A percentile compares a stretch with the other conserved stretches of the same genome.
Evolutionary conservation across 129 eudicot genomes (phyloP).

Genomic region (Flaveria brownii): DNA sequence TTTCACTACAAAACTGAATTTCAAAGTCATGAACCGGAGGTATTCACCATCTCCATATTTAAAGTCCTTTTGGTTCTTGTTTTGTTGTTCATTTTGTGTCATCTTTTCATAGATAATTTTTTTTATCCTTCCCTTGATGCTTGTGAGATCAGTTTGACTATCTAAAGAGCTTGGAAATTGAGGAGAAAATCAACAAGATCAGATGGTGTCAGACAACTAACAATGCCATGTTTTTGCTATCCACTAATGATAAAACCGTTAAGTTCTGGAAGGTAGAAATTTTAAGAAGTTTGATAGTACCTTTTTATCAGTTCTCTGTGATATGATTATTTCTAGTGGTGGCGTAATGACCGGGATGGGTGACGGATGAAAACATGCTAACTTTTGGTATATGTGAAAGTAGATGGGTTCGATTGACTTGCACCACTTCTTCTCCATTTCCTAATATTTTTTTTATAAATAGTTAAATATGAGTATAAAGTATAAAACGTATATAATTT

Average conservation of each 20-base stretch:
- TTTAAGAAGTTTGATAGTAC: neutral
- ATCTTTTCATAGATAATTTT: conserved; percentile 2
- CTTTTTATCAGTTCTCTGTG: conserved; percentile 10
- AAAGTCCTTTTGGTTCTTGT: neutral
- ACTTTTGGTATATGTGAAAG: neutral
- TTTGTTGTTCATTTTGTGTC: conserved; percentile 2
- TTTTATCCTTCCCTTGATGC: conserved; percentile 6
- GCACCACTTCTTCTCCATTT: neutral
- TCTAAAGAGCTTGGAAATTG: conserved; percentile 95
- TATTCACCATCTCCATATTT: conserved; percentile 21
- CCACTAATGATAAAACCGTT: conserved; percentile 95
- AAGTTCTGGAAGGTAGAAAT: conserved; percentile 87
- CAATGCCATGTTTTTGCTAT: conserved; percentile 74
- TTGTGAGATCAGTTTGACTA: conserved; percentile 82
- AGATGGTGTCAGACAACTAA: conserved; percentile 90
- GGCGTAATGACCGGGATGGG: neutral
- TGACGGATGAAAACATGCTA: neutral
- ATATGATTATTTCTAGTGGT: neutral
- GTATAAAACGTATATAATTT: neutral
- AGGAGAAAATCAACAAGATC: conserved; percentile 96
- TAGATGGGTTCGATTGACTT: neutral
- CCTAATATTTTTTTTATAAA: neutral
- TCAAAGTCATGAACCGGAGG: conserved; percentile 99
- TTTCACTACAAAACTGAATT: conserved; percentile 94
- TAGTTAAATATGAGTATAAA: neutral